phyloP scores from a whole-genome alignment of 768 basidiomycete species.

The Lentinula lateritia region DNA sequence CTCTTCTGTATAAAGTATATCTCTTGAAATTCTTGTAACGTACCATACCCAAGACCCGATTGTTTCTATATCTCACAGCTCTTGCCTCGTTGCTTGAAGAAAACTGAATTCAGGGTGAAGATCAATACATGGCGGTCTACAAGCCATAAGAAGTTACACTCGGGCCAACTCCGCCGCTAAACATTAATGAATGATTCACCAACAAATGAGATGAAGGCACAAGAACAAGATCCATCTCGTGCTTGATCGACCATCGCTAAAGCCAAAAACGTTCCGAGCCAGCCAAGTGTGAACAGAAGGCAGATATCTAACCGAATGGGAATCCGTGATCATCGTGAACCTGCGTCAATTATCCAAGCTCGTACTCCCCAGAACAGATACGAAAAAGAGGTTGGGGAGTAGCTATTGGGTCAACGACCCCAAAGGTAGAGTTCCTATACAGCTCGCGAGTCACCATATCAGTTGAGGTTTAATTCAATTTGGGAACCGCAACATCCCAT shows the following conservation, averaged over 20 bases:
- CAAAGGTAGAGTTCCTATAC: too few species aligned
- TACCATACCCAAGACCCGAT: background rate
- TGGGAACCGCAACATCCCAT: slow-evolving; percentile 85
- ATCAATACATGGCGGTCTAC: background rate
- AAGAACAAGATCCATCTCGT: slow-evolving; percentile 1
- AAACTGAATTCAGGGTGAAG: background rate
- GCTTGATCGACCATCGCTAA: slow-evolving; percentile 1
- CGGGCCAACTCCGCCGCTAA: slow-evolving; percentile 4
- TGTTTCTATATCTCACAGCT: background rate
- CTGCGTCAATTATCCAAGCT: background rate
- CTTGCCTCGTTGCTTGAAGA: background rate
- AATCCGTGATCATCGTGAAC: slow-evolving; percentile 6
- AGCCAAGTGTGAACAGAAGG: slow-evolving; percentile 1
- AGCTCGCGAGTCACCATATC: background rate
- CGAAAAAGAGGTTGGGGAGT: background rate
- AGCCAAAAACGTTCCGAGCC: slow-evolving; percentile 4
- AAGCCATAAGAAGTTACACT: background rate
- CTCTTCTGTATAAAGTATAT: slow-evolving; percentile 3
- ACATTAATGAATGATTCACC: background rate
- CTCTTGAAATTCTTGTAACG: background rate
- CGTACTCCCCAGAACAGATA: background rate
- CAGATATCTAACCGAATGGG: slow-evolving; percentile 1
- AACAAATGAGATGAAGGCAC: slow-evolving; percentile 3
- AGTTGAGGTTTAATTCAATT: slow-evolving; percentile 35
- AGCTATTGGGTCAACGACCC: background rate